Percentiles rank a stretch among this genome's conserved stretches.
Conservation (phyloP, 306 rosid genomes). For the Cicer judaicum region DNA sequence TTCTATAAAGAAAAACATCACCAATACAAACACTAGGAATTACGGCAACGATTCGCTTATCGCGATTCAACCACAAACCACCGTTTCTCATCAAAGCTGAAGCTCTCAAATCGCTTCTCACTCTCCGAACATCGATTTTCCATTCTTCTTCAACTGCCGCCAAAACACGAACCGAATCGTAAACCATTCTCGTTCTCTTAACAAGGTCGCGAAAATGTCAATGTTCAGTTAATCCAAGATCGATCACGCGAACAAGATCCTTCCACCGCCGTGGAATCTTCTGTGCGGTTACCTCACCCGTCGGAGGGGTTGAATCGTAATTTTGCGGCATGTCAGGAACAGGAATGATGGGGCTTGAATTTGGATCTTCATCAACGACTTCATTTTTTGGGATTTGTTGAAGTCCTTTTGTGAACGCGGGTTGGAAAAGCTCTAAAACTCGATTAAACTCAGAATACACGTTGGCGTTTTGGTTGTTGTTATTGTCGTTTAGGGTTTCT, state of each 20-base stretch:
- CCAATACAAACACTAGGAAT: slow-evolving; percentile 89
- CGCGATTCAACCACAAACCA: slow-evolving; percentile 86
- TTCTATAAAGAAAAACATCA: slow-evolving; percentile 78
- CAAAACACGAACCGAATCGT: slow-evolving; percentile 72
- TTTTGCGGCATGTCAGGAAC: slow-evolving; percentile 34
- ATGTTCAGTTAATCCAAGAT: slow-evolving; percentile 62
- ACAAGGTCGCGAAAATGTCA: slow-evolving; percentile 68
- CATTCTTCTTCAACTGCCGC: slow-evolving; percentile 59
- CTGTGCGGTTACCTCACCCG: slow-evolving; percentile 33
- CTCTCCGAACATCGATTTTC: slow-evolving; percentile 40
- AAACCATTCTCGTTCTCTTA: slow-evolving; percentile 73
- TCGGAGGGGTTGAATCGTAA: slow-evolving; percentile 4
- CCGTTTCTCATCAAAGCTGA: slow-evolving; percentile 63
- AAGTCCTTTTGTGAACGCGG: slow-evolving; percentile 53
- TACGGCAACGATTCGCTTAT: slow-evolving; percentile 85
- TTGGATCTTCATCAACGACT: slow-evolving; percentile 39
- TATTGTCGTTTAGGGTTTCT: slow-evolving; percentile 49
- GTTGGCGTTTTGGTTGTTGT: not conserved
- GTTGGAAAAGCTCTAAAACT: slow-evolving; percentile 62
- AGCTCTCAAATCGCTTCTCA: slow-evolving; percentile 72
- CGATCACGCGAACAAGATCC: slow-evolving; percentile 79
- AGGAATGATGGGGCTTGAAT: slow-evolving; percentile 70
- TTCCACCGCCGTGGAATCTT: slow-evolving; percentile 21
- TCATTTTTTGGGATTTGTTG: slow-evolving; percentile 44
- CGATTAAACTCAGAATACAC: slow-evolving; percentile 64